These are phyloP conservation scores for Alternaria rosae DNA, from an alignment of 2,329 filamentous ascomycete species.

Conservation along the genomic window DNA sequence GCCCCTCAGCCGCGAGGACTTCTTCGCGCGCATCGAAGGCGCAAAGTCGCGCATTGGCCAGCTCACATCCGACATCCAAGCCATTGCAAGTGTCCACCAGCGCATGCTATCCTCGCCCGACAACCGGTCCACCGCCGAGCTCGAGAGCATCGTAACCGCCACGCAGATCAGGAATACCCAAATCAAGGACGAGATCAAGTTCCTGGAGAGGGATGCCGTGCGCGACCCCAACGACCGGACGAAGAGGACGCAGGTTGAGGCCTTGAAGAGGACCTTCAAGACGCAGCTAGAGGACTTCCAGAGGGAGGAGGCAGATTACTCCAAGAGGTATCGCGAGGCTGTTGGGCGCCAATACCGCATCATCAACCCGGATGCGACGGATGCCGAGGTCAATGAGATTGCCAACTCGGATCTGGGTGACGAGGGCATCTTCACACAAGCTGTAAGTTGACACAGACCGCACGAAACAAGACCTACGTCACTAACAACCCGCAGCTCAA, in stretches of 20 bases:
- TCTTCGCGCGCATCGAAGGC: conserved; percentile 71
- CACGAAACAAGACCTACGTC: background rate
- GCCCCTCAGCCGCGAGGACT: conserved; percentile 69
- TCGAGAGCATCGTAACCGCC: conserved; percentile 74
- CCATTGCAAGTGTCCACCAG: conserved; percentile 75
- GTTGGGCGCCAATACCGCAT: conserved; percentile 83
- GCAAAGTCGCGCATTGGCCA: conserved; percentile 72
- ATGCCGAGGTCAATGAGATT: conserved; percentile 74
- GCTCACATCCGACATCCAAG: conserved; percentile 70
- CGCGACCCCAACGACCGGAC: conserved; percentile 69
- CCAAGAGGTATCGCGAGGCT: conserved; percentile 75
- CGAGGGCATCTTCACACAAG: conserved; percentile 82
- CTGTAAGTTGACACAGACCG: conserved; percentile 63
- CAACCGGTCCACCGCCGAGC: conserved; percentile 58
- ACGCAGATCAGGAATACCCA: conserved; percentile 62
- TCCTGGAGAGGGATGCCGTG: conserved; percentile 73
- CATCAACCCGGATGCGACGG: conserved; percentile 80
- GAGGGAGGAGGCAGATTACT: conserved; percentile 74
- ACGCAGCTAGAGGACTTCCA: conserved; percentile 74
- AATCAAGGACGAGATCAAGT: conserved; percentile 81
- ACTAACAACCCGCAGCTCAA: conserved; percentile 64
- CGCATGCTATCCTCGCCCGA: conserved; percentile 73
- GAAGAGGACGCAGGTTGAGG: conserved; percentile 74
- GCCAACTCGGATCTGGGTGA: conserved; percentile 76
- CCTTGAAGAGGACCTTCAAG: conserved; percentile 76